Evolutionary conservation across 352 stramenopile genomes (phyloP).

Genomic region (Pythium monospermum): DNA sequence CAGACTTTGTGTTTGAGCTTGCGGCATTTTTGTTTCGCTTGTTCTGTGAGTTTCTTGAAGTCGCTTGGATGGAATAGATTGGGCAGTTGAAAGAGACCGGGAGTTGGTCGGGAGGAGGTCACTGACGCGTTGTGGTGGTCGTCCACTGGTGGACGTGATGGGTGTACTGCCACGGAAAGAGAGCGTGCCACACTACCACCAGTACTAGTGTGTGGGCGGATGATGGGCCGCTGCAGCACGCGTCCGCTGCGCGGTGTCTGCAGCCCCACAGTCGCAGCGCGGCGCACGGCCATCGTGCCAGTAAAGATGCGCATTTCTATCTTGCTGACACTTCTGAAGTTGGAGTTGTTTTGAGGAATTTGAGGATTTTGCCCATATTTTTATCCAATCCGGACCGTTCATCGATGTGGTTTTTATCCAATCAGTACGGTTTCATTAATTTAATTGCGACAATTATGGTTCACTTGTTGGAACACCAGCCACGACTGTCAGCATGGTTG

Average conservation of each 20-base stretch:
- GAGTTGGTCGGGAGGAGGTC: not conserved
- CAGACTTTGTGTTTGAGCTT: constrained; percentile 53
- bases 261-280: not conserved
- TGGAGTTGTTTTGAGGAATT: not conserved
- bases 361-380: not conserved
- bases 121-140: constrained; percentile 2
- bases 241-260: not conserved
- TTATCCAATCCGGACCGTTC: constrained; percentile 9
- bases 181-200: not conserved
- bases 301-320: constrained; percentile 5
- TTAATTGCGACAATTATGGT: not conserved
- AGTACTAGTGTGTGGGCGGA: not conserved
- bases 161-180: constrained; percentile 3
- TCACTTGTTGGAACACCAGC: not conserved
- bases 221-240: not conserved
- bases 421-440: not conserved
- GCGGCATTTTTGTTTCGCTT: constrained; percentile 54
- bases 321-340: not conserved
- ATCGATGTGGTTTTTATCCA: constrained; percentile 2
- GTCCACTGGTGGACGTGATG: not conserved
- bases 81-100: constrained; percentile 68
- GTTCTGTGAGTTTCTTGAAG: constrained; percentile 49
- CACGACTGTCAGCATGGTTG: constrained; percentile 15
- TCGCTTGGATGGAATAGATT: constrained; percentile 51
- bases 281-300: not conserved